Percentiles rank a stretch among this genome's conserved stretches.
Conservation (phyloP, 2,329 filamentous ascomycete genomes). For the Neonectria ditissima region DNA sequence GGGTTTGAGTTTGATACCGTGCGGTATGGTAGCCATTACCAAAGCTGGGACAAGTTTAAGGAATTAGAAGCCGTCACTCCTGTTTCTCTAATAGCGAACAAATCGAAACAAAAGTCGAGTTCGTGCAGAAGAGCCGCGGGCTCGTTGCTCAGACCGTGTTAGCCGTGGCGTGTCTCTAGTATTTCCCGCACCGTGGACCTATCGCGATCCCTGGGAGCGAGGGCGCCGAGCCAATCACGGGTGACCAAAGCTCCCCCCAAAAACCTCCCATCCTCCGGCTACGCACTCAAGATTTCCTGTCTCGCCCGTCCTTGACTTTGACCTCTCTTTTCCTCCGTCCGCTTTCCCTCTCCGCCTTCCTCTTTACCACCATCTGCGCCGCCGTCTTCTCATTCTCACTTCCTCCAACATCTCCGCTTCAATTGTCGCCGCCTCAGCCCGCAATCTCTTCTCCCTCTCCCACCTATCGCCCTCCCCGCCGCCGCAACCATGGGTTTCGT, state of each 20-base stretch:
- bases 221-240: slow-evolving; percentile 38
- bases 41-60: not conserved
- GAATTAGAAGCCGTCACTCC: not conserved
- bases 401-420: slow-evolving; percentile 22
- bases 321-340: slow-evolving; percentile 34
- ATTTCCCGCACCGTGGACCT: slow-evolving; percentile 32
- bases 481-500: slow-evolving; percentile 83
- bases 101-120: slow-evolving; percentile 8
- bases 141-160: slow-evolving; percentile 8
- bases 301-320: slow-evolving; percentile 37
- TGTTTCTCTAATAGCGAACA: not conserved
- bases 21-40: not conserved
- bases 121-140: slow-evolving; percentile 35
- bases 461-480: slow-evolving; percentile 42
- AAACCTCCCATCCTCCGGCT: slow-evolving; percentile 49
- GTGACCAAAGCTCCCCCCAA: slow-evolving; percentile 40
- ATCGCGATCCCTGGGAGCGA: slow-evolving; percentile 34
- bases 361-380: slow-evolving; percentile 26
- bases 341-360: slow-evolving; percentile 26
- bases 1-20: not conserved
- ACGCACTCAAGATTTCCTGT: slow-evolving; percentile 47
- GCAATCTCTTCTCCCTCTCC: slow-evolving; percentile 31
- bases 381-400: slow-evolving; percentile 19
- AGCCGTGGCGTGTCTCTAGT: slow-evolving; percentile 33
- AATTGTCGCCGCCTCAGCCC: slow-evolving; percentile 30